A percentile compares a stretch with the other conserved stretches of the same genome.
Evolutionary conservation across 805 yeast genomes (phyloP).

Genomic region (Wickerhamiella bombiphila): DNA sequence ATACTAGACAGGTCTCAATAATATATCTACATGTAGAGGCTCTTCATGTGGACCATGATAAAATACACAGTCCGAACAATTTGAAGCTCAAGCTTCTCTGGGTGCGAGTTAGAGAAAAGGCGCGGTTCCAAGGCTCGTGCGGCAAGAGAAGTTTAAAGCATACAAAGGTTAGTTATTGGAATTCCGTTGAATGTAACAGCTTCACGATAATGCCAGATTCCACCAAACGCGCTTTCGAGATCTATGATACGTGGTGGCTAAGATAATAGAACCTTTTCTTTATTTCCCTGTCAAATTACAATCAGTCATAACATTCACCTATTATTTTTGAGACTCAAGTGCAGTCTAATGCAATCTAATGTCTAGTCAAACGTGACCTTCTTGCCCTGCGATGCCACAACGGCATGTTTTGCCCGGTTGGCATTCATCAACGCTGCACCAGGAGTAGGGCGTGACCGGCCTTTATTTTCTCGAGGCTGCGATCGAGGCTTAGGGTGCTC

Average conservation of each 20-base stretch:
- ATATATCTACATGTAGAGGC: no score
- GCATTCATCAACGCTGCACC: conserved; percentile 81
- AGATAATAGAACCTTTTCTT: background rate
- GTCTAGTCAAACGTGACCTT: conserved; percentile 49
- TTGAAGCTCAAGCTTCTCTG: no score
- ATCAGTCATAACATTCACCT: background rate
- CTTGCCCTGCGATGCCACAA: conserved; percentile 83
- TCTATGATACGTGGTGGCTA: background rate
- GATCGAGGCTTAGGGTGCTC: conserved; percentile 1
- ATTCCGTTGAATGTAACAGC: no score
- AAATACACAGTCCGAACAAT: no score
- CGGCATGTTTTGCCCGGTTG: conserved; percentile 76
- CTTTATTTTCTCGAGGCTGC: conserved; percentile 13
- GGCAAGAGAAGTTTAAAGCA: no score
- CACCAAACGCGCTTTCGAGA: no score
- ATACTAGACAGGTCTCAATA: no score
- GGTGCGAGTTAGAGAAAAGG: no score
- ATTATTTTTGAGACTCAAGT: background rate
- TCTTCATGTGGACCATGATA: no score
- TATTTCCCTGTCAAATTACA: background rate
- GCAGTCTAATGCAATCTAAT: conserved; percentile 14
- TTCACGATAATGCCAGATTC: no score
- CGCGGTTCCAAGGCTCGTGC: no score
- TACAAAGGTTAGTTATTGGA: no score
- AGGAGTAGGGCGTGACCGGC: conserved; percentile 26